Conservation (phyloP, 176 grass and related monocot genomes). For the Pontederia paniculata region DNA sequence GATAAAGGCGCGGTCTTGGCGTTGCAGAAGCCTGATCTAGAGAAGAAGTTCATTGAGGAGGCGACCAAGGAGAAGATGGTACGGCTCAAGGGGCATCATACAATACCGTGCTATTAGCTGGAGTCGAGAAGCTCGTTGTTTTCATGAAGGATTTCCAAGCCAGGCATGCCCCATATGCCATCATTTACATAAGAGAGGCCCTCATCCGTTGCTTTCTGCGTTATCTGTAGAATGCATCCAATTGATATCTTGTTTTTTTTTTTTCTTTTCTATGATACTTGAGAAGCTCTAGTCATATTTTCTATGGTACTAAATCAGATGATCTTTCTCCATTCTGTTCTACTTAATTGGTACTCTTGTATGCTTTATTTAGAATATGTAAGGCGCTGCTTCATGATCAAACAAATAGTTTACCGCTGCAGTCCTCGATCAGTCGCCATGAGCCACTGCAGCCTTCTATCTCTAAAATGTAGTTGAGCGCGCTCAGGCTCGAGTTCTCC, state of each 20-base stretch:
- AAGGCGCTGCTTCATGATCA: no score
- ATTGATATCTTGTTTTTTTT: not conserved
- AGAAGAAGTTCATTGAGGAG: conserved; percentile 93
- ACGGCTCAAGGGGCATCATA: conserved; percentile 98
- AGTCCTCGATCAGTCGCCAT: no score
- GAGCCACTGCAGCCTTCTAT: not conserved
- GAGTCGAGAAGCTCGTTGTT: conserved; percentile 77
- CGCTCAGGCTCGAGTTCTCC: not conserved
- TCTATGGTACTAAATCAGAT: no score
- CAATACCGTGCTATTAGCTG: conserved; percentile 81
- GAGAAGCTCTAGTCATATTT: no score
- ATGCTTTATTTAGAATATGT: no score
- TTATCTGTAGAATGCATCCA: not conserved
- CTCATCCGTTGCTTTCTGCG: no score
- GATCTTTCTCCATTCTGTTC: no score
- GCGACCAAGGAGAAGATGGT: conserved; percentile 89
- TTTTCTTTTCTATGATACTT: not conserved
- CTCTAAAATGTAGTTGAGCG: conserved; percentile 5
- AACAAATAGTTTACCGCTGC: no score
- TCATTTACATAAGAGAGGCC: not conserved
- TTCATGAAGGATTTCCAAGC: conserved; percentile 99
- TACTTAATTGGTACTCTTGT: no score
- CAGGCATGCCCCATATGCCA: conserved; percentile 26
- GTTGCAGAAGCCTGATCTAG: conserved; percentile 52
- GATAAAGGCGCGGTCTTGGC: conserved; percentile 49